Base-by-base conservation (phyloP, 1,139 yeast species). In the Blastobotrys buckinghamii region DNA sequence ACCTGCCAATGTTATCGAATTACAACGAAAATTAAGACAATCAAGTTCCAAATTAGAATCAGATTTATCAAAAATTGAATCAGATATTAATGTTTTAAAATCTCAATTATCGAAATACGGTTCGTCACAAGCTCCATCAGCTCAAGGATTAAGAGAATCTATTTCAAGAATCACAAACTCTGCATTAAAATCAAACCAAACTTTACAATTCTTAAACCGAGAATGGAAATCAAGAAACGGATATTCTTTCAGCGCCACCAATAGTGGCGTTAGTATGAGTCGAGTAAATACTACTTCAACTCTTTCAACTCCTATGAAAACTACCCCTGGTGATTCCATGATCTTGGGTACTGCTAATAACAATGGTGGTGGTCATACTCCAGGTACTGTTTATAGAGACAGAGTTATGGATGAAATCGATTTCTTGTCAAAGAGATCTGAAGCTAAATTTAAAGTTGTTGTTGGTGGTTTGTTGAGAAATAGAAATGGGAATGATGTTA, bases 1-100 rank as follows among this genome's bases (percentile, higher is more conserved):
- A 39, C 62, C 65, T 1, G 56, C 57, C 10, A 53, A 54, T 16
- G 65, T 61, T 1, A 60, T 59, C 12, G 56, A 58, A 33, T 49
- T 60, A 17, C 62, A 60, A 48, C 50, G 55, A 20, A 51, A 52
- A 35, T 40, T 60, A 17, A 48, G 62, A 12, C 48, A 42, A 33
- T 41, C 34, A 3, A 20, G 55, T 12, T 47, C 51, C 12, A 43
- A 40, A 12, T 45, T 58, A n/a, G 59, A 53, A 22, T 47, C 51
- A 15, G 47, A 51, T 12, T 48, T 60, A 26, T 46, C 48, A 19
- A 45, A 52, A n/a, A 30, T 55, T 17, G 62, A 59, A 45, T 52
- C 59, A 2, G 52, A 50, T 10, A 52, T 57, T 13, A 57, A 49
- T 32, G 51, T 59, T 15, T 35, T 55, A 26, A 58, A 55, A 37